Evolutionary conservation across 108 stramenopile genomes (phyloP).

Genomic region (Cyclotella sp.): DNA sequence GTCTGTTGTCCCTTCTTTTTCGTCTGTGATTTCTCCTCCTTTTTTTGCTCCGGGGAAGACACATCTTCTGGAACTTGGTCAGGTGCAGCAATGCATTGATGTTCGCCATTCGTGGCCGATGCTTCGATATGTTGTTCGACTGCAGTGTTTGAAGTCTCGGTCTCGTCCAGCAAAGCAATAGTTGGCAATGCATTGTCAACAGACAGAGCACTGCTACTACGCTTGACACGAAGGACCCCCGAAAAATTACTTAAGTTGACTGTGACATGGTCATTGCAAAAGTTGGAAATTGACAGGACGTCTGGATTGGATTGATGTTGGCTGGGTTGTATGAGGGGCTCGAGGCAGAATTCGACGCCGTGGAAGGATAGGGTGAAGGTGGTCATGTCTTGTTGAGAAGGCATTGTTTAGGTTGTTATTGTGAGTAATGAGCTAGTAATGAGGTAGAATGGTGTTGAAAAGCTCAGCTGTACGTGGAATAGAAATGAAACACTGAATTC

Average conservation of each 20-base stretch:
- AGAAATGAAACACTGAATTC: too few relatives aligned
- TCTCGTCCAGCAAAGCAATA: constrained; percentile 30
- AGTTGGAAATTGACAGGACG: constrained; percentile 34
- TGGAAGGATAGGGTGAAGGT: constrained; percentile 61
- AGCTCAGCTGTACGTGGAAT: too few relatives aligned
- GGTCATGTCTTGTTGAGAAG: constrained; percentile 21
- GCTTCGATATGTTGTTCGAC: neutral
- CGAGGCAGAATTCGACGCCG: constrained; percentile 63
- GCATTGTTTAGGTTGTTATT: constrained; percentile 16
- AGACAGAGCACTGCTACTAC: neutral
- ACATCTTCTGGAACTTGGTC: constrained; percentile 34
- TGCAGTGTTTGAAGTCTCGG: neutral
- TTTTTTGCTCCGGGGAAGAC: constrained; percentile 29
- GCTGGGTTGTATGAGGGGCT: constrained; percentile 15
- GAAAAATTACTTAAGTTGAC: constrained; percentile 54
- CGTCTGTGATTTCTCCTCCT: neutral
- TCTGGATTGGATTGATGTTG: constrained; percentile 25
- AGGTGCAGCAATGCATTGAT: neutral
- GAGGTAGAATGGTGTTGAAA: neutral
- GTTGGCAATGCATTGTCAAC: neutral
- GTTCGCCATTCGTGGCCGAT: neutral
- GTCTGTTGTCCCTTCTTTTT: constrained; percentile 37
- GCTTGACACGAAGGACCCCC: constrained; percentile 39
- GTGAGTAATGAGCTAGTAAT: neutral
- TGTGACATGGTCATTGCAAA: constrained; percentile 41